Percentiles rank a stretch among this genome's conserved stretches.
phyloP scores from a whole-genome alignment of 208 protist genomes.

The Leishmania guyanensis region DNA sequence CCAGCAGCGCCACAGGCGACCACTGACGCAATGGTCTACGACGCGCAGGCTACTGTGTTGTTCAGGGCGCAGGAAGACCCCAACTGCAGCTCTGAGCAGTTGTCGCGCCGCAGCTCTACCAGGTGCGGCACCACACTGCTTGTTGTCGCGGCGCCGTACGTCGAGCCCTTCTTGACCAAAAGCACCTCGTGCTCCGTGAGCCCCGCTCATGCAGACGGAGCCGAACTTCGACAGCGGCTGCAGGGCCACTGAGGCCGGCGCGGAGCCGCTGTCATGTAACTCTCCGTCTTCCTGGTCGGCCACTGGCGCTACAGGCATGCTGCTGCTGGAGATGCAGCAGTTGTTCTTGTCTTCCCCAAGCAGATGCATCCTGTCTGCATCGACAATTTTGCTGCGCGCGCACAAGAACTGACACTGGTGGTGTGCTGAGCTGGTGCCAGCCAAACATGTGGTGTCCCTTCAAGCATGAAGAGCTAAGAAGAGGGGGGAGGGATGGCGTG shows the following conservation, averaged over 20 bases:
- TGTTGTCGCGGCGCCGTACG: conserved; percentile 95
- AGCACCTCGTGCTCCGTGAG: conserved; percentile 53
- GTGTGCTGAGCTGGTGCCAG: conserved; percentile 55
- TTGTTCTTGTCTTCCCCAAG: conserved; percentile 34
- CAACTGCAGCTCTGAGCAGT: conserved; percentile 94
- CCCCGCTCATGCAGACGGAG: conserved; percentile 52
- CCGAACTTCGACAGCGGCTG: conserved; percentile 61
- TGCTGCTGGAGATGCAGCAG: background rate
- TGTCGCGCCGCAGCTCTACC: conserved; percentile 81
- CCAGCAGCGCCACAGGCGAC: conserved; percentile 95
- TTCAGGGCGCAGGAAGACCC: conserved; percentile 99
- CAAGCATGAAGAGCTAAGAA: conserved; percentile 21
- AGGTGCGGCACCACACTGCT: conserved; percentile 94
- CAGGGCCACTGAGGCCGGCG: conserved; percentile 53
- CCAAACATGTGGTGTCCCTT: background rate
- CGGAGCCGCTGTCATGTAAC: conserved; percentile 36
- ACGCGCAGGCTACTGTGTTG: conserved; percentile 98
- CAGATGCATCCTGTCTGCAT: conserved; percentile 63
- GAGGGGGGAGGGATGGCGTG: no score
- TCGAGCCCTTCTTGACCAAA: conserved; percentile 93
- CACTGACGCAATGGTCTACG: conserved; percentile 93
- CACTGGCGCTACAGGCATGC: conserved; percentile 1
- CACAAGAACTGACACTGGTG: conserved; percentile 65
- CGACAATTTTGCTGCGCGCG: conserved; percentile 56
- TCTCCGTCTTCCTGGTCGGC: conserved; percentile 40